A percentile compares a stretch with the other conserved stretches of the same genome.
phyloP scores from a whole-genome alignment of 345 rosid genomes.

The Lumnitzera littorea region DNA sequence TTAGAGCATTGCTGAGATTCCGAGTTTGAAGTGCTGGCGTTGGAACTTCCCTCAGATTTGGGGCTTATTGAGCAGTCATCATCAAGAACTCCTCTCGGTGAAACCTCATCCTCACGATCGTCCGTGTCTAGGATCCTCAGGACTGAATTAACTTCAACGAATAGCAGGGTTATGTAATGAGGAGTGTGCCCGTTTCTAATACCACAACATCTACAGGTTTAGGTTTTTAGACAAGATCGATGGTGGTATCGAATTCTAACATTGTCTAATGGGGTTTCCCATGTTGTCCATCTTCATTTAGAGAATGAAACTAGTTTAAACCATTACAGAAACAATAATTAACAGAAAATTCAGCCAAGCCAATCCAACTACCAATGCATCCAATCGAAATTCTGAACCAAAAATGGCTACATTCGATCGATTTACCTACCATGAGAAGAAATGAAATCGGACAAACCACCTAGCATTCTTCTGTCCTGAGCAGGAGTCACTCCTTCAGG shows the following conservation, averaged over 20 bases:
- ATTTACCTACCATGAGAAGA: slow-evolving; percentile 33
- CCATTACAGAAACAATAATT: no score
- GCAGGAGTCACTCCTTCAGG: slow-evolving; percentile 18
- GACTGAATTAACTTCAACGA: slow-evolving; percentile 13
- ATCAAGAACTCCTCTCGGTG: slow-evolving; percentile 17
- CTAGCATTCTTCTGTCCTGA: slow-evolving; percentile 26
- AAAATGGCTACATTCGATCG: background rate
- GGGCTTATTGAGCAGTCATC: slow-evolving; percentile 28
- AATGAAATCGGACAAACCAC: slow-evolving; percentile 41
- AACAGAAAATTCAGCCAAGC: background rate
- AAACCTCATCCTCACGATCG: slow-evolving; percentile 11
- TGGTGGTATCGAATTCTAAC: background rate
- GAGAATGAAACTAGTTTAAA: no score
- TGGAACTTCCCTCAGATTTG: slow-evolving; percentile 23
- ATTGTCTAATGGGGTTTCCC: no score
- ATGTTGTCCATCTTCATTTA: no score
- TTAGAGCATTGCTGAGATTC: slow-evolving; percentile 20
- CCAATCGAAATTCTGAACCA: background rate
- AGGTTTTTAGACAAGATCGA: background rate
- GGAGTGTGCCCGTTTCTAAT: no score
- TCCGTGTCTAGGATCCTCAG: slow-evolving; percentile 16
- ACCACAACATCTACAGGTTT: no score
- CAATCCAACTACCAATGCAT: background rate
- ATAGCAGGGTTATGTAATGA: no score
- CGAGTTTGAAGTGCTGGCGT: slow-evolving; percentile 50